Base-by-base conservation (phyloP, 2,329 filamentous ascomycete genomes). In the Aspergillus fischeri region DNA sequence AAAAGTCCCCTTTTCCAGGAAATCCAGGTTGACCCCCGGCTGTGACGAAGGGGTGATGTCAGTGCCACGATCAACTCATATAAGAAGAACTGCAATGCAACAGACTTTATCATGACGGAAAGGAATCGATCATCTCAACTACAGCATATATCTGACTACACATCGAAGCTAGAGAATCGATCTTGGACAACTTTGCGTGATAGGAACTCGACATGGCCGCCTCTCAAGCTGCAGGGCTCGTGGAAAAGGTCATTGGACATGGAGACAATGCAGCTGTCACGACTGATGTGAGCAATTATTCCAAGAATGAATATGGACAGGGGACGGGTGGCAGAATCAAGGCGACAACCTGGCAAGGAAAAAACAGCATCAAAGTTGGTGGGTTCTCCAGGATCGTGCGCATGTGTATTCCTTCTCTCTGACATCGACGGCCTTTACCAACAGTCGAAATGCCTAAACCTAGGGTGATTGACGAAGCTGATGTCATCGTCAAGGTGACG, bases 401-500 rank as follows among this genome's bases (percentile, higher is more conserved):
- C 28, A 7, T 24, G 8, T 50, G n/a, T 25, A 2, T 28, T 7
- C 7, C 32, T 29, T 51, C 28, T 49, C 9, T 4, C 25, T 45
- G 17, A 7, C 24, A 25, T 27, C 10, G 8, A 41, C 20, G 27
- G 54, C 29, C 60, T 29, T 29, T 11, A 49, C 20, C 48, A 47
- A 32, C 35, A 83, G 81, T 86, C 51, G 83, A 91, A 35, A 83
- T 84, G 4, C 83, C 88, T 0, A 88, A 86, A 65, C 91, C 91
- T 2, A 86, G 82, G 65, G 80, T 94, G 29, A 72, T 93, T 27
- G 90, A 94, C 70, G 81, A 85, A 47, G 77, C 78, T 52, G 91
- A 95, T 69, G 90, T 92, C 10, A 91, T 96, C 58, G 78, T 94
- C 63, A 91, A 88, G 69, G 83, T 96, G 35, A 95, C 84, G 7